These are phyloP conservation scores for Pisolithus albus DNA, from an alignment of 768 basidiomycete species.

Conservation along the genomic window DNA sequence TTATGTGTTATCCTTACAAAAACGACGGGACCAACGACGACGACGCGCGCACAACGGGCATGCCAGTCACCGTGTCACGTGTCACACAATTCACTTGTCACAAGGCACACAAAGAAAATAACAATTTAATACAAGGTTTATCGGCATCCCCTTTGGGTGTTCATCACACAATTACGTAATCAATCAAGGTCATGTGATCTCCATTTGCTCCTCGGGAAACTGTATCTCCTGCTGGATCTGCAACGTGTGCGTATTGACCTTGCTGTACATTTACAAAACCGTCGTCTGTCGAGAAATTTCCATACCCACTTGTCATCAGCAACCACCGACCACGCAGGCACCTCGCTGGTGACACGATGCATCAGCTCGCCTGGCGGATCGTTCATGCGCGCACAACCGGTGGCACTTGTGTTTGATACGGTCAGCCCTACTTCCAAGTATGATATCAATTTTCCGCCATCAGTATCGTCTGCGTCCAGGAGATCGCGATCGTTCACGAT, in stretches of 20 bases:
- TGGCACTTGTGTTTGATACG: no score
- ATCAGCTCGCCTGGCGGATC: not conserved
- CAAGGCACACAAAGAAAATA: slow-evolving; percentile 24
- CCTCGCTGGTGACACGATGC: slow-evolving; percentile 25
- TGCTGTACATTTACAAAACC: not conserved
- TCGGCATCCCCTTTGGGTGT: no score
- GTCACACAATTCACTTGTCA: slow-evolving; percentile 25
- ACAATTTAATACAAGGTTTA: not conserved
- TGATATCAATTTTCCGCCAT: slow-evolving; percentile 8
- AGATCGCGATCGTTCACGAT: slow-evolving; percentile 68
- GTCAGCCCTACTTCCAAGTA: no score
- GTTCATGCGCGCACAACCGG: not conserved
- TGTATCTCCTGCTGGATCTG: not conserved
- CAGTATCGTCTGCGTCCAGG: slow-evolving; percentile 59
- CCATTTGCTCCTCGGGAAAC: not conserved
- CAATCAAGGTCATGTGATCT: not conserved
- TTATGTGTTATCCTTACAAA: no score
- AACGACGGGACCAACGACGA: no score
- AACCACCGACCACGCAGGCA: slow-evolving; percentile 3
- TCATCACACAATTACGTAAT: not conserved
- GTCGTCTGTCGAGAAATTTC: slow-evolving; percentile 3
- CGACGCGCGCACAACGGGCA: not conserved
- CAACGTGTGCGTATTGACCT: slow-evolving; percentile 2
- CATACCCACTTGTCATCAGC: not conserved
- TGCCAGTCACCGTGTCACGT: not conserved